Conservation (phyloP, 1,284 basidiomycete genomes). For the Agaricales sp. region DNA sequence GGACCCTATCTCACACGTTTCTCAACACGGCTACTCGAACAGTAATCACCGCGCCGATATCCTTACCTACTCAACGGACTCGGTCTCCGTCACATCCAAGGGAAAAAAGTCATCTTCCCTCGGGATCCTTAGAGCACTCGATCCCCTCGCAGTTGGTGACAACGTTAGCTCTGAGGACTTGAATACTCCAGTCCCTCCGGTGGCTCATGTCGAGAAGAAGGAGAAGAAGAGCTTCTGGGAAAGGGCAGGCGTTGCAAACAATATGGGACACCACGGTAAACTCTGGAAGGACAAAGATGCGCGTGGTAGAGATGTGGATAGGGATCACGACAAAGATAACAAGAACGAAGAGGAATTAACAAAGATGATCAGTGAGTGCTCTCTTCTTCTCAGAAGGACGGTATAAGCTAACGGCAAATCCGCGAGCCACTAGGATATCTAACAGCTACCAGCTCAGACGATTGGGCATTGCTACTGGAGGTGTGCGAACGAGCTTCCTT, state of each 20-base stretch:
- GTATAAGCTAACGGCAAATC: background rate
- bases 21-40: too few relatives aligned
- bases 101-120: background rate
- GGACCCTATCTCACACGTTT: too few relatives aligned
- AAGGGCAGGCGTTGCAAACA: background rate
- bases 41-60: too few relatives aligned
- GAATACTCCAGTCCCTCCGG: background rate
- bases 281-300: background rate
- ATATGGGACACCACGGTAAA: background rate
- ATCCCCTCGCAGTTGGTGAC: background rate
- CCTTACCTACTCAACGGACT: too few relatives aligned
- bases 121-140: background rate
- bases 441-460: background rate
- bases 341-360: background rate
- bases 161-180: background rate
- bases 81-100: background rate
- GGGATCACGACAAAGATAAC: background rate
- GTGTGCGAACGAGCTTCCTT: slow-evolving; percentile 66
- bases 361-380: background rate
- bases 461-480: slow-evolving; percentile 58
- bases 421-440: background rate
- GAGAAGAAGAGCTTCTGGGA: background rate
- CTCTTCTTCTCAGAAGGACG: too few relatives aligned
- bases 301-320: background rate
- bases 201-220: background rate